Conservation (phyloP, 768 basidiomycete species). For the Suillus variegatus region DNA sequence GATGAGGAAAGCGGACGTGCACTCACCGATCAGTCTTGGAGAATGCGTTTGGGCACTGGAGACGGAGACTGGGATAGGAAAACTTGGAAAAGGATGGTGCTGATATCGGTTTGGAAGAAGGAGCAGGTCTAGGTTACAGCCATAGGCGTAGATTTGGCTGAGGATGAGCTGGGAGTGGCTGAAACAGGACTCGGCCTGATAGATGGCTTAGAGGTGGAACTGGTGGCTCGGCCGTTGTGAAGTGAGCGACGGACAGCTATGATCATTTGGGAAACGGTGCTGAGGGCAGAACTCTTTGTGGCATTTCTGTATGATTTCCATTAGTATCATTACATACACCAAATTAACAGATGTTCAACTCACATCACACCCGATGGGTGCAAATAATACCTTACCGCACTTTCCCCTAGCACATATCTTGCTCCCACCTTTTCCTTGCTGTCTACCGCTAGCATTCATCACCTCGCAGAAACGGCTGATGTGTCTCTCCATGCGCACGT, state of each 20-base stretch:
- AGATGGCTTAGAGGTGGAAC: not conserved
- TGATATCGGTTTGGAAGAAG: conserved; percentile 5
- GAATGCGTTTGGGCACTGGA: conserved; percentile 40
- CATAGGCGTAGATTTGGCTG: conserved; percentile 6
- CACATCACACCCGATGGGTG: conserved; percentile 75
- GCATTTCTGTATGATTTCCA: conserved; percentile 54
- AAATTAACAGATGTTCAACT: conserved; percentile 29
- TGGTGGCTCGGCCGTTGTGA: conserved; percentile 8
- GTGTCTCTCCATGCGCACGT: conserved; percentile 78
- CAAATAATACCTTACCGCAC: conserved; percentile 74
- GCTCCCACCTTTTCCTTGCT: conserved; percentile 51
- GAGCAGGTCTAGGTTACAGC: not conserved
- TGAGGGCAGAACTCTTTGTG: conserved; percentile 70
- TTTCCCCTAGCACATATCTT: conserved; percentile 53
- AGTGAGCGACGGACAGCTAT: conserved; percentile 47
- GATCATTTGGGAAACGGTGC: conserved; percentile 79
- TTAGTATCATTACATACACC: not conserved
- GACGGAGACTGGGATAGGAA: conserved; percentile 9
- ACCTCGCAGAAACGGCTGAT: conserved; percentile 65
- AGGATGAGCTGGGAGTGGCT: conserved; percentile 20
- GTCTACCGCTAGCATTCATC: conserved; percentile 52
- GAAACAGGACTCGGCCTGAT: conserved; percentile 1
- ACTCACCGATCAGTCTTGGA: conserved; percentile 67
- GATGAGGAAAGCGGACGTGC: conserved; percentile 20
- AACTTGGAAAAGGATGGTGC: conserved; percentile 17